phyloP scores from a whole-genome alignment of 306 rosid genomes.

The Pyrus betulifolia region DNA sequence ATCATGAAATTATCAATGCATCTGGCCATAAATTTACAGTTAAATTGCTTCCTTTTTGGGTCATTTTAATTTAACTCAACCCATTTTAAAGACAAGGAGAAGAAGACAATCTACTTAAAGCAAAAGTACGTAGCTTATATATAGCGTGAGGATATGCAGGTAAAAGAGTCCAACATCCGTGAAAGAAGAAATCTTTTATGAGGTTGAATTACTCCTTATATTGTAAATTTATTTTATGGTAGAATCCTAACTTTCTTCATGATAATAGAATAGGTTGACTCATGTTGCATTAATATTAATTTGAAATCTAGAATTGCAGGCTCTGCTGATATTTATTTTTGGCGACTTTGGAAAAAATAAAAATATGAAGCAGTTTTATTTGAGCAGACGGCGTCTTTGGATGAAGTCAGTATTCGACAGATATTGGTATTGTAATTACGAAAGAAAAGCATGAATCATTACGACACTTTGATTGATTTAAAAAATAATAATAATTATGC shows the following conservation, averaged over 20 bases:
- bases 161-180: no score
- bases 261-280: no score
- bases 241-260: no score
- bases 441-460: not conserved
- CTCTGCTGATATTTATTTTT: no score
- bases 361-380: not conserved
- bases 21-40: not conserved
- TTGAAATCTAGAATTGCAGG: no score
- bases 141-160: no score
- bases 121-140: not conserved
- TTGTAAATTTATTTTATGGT: no score
- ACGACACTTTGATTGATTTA: not conserved
- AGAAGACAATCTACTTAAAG: not conserved
- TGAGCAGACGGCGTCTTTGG: not conserved
- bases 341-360: no score
- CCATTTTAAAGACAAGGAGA: not conserved
- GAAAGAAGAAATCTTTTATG: no score
- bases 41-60: not conserved
- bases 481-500: not conserved
- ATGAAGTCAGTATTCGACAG: not conserved
- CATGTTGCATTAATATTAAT: no score
- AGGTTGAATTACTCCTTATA: no score
- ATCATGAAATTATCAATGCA: no score
- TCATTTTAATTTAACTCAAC: not conserved
- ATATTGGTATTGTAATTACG: not conserved